phyloP scores from a whole-genome alignment of 768 basidiomycete genomes.

The Suillus variegatus region DNA sequence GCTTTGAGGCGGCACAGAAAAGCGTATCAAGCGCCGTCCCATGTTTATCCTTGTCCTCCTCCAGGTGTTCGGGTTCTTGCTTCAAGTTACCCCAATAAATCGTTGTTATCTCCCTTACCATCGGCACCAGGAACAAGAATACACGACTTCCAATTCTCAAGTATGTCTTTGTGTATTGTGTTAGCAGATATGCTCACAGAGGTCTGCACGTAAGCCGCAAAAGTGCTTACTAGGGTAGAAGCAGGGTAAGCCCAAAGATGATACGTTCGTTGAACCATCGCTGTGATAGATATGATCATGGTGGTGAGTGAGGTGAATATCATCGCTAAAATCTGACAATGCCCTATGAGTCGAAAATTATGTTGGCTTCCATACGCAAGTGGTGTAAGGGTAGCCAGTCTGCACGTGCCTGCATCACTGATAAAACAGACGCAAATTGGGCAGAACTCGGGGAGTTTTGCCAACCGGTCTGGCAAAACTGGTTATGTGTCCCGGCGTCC shows the following conservation, averaged over 20 bases:
- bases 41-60: slow-evolving; percentile 35
- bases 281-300: no score
- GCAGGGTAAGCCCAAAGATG: not conserved
- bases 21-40: slow-evolving; percentile 37
- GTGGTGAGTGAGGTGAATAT: not conserved
- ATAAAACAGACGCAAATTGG: not conserved
- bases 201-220: not conserved
- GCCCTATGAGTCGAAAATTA: not conserved
- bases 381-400: not conserved
- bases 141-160: slow-evolving; percentile 17
- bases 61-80: slow-evolving; percentile 40
- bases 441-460: no score
- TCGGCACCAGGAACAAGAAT: slow-evolving; percentile 26
- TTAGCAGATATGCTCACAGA: slow-evolving; percentile 13
- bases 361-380: not conserved
- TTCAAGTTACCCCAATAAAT: slow-evolving; percentile 30
- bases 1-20: slow-evolving; percentile 20
- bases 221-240: not conserved
- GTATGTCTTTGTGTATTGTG: slow-evolving; percentile 13
- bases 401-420: not conserved
- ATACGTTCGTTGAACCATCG: no score
- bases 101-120: slow-evolving; percentile 23
- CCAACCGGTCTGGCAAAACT: no score
- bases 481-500: no score
- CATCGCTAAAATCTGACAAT: not conserved